phyloP scores from a whole-genome alignment of 176 grass and related monocot genomes.

The Bromus sterilis region DNA sequence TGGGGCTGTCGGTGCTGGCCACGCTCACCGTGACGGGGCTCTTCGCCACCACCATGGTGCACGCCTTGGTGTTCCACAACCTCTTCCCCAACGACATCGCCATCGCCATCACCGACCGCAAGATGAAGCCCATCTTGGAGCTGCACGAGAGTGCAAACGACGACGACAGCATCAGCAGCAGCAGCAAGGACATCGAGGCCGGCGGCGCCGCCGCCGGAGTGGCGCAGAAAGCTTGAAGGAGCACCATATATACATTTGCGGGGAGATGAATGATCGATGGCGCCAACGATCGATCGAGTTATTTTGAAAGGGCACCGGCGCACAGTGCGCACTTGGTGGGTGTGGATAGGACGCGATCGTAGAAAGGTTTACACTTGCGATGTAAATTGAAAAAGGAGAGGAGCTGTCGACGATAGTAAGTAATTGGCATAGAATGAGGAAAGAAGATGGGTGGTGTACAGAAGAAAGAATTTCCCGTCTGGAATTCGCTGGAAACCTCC shows the following conservation, averaged over 20 bases:
- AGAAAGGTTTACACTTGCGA: neutral
- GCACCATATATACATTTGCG: neutral
- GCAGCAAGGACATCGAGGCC: conserved; percentile 24
- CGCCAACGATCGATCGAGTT: neutral
- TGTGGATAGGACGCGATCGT: neutral
- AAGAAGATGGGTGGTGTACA: too few relatives aligned
- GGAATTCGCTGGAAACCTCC: neutral
- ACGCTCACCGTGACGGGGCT: conserved; percentile 44
- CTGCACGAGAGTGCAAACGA: neutral
- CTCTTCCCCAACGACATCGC: conserved; percentile 92
- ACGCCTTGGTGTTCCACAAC: conserved; percentile 52
- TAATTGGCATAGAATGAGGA: neutral
- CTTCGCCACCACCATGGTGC: conserved; percentile 49
- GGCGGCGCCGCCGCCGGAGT: neutral
- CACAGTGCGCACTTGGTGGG: neutral
- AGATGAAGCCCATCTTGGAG: conserved; percentile 44
- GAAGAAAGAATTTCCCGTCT: too few relatives aligned
- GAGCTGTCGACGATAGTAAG: neutral
- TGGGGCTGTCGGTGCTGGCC: conserved; percentile 47
- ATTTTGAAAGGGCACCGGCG: neutral
- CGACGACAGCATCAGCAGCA: neutral
- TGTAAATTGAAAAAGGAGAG: neutral
- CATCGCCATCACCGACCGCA: conserved; percentile 68
- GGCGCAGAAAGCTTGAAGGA: neutral
- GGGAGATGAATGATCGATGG: neutral